phyloP scores from a whole-genome alignment of 805 yeast species.

The Cyberlindnera meyerae region DNA sequence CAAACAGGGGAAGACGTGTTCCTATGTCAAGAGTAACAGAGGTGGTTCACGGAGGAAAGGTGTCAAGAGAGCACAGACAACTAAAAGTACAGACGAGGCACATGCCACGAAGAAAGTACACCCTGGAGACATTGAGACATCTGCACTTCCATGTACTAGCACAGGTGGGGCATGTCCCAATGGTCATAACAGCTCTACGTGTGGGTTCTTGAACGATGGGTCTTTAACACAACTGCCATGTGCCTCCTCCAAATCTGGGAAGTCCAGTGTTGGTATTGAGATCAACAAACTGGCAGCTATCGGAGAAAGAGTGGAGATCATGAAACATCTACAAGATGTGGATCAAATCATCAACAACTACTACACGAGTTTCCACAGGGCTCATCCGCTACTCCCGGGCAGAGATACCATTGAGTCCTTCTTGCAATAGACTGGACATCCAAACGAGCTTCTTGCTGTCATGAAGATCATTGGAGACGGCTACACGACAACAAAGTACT shows the following conservation, averaged over 20 bases:
- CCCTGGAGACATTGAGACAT: constrained; percentile 2
- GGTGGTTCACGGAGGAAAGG: constrained; percentile 53
- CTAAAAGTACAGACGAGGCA: neutral
- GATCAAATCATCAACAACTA: constrained; percentile 24
- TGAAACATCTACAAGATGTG: constrained; percentile 2
- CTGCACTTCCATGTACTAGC: constrained; percentile 19
- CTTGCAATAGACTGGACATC: constrained; percentile 29
- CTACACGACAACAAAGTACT: constrained; percentile 32
- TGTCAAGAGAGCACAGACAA: constrained; percentile 31
- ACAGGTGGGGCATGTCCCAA: constrained; percentile 21
- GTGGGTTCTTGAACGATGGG: constrained; percentile 19
- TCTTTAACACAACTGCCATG: constrained; percentile 21
- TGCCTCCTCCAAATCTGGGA: constrained; percentile 1
- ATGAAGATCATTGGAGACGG: constrained; percentile 50
- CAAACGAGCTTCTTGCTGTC: constrained; percentile 38
- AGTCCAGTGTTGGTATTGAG: constrained; percentile 14
- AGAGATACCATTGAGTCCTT: constrained; percentile 31
- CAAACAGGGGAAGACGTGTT: constrained; percentile 32
- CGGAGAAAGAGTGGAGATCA: constrained; percentile 2
- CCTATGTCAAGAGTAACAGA: constrained; percentile 46
- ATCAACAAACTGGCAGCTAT: neutral
- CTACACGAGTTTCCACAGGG: constrained; percentile 34
- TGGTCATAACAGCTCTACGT: constrained; percentile 19
- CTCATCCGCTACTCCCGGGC: constrained; percentile 47
- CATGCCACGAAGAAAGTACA: neutral